Percentiles rank a stretch among this genome's conserved stretches.
phyloP scores from a whole-genome alignment of 2,329 filamentous ascomycete genomes.

The Elsinoe arachidis region DNA sequence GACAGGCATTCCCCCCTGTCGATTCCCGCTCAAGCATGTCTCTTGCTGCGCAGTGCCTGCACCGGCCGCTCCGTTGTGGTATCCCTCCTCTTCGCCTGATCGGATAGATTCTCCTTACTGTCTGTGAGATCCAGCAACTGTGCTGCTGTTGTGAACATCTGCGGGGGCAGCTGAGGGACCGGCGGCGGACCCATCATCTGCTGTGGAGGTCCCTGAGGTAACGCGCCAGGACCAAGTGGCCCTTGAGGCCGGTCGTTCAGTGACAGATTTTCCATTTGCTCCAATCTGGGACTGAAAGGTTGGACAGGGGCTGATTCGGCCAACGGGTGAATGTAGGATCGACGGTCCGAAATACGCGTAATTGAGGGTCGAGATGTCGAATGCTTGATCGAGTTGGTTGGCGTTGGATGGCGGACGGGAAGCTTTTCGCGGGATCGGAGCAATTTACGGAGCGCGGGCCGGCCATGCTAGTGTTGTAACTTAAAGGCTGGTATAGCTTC shows the following conservation, averaged over 20 bases:
- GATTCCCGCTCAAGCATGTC: no score
- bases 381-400: neutral
- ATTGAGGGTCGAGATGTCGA: neutral
- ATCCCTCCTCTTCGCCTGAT: neutral
- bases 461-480: neutral
- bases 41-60: no score
- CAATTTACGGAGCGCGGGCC: neutral
- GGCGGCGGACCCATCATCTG: conserved; percentile 26
- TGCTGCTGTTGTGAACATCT: conserved; percentile 97
- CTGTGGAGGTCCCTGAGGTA: conserved; percentile 17
- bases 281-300: no score
- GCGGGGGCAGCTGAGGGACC: conserved; percentile 65
- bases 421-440: neutral
- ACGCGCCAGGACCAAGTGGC: conserved; percentile 14
- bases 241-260: conserved; percentile 14
- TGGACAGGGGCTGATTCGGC: neutral
- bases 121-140: conserved; percentile 94
- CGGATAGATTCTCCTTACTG: conserved; percentile 53
- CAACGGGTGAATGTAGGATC: neutral
- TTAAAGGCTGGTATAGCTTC: no score
- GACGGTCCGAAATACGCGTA: neutral
- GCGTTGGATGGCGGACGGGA: neutral
- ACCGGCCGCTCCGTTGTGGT: neutral
- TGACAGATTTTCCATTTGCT: conserved; percentile 15
- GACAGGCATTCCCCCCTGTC: no score